Percentiles rank a stretch among this genome's conserved stretches.
Conservation (phyloP, 78 protist species). For the Neovahlkampfia damariscottae region DNA sequence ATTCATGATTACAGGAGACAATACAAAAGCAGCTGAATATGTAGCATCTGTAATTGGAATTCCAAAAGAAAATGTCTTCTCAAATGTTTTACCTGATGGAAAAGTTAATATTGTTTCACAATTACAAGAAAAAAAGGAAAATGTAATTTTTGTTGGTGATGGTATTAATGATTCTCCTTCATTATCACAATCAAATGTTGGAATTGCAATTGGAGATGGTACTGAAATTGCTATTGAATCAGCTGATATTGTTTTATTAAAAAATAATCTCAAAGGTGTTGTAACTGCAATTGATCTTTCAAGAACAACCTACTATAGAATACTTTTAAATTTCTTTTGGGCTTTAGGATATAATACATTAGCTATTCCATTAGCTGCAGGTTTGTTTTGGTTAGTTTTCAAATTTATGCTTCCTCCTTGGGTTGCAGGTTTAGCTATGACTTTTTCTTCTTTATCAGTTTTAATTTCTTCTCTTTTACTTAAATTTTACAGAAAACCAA, state of each 20-base stretch:
- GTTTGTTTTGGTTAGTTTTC: conserved; percentile 33
- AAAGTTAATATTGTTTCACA: conserved; percentile 53
- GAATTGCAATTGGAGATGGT: conserved; percentile 79
- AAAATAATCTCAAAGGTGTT: conserved; percentile 49
- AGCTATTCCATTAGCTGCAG: conserved; percentile 72
- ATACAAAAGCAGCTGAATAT: conserved; percentile 27
- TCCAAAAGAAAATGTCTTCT: conserved; percentile 29
- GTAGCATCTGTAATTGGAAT: conserved; percentile 24
- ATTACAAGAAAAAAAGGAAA: conserved; percentile 4
- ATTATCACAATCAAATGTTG: conserved; percentile 64
- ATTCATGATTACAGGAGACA: conserved; percentile 87
- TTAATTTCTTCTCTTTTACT: conserved; percentile 63
- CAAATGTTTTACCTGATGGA: conserved; percentile 65
- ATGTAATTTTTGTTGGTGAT: conserved; percentile 85
- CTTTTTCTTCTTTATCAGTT: conserved; percentile 73
- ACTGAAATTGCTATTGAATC: conserved; percentile 74
- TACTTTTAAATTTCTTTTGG: conserved; percentile 73
- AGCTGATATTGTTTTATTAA: conserved; percentile 65
- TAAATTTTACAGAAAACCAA: too few relatives aligned
- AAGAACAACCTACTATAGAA: conserved; percentile 41
- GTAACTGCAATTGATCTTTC: conserved; percentile 65
- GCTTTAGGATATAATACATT: conserved; percentile 74
- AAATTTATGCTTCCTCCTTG: conserved; percentile 61
- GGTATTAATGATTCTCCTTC: conserved; percentile 89
- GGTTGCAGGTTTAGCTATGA: conserved; percentile 80